Percentiles rank a stretch among this genome's conserved stretches.
phyloP scores from a whole-genome alignment of 768 basidiomycete genomes.

The Boletus pseudopeckii region DNA sequence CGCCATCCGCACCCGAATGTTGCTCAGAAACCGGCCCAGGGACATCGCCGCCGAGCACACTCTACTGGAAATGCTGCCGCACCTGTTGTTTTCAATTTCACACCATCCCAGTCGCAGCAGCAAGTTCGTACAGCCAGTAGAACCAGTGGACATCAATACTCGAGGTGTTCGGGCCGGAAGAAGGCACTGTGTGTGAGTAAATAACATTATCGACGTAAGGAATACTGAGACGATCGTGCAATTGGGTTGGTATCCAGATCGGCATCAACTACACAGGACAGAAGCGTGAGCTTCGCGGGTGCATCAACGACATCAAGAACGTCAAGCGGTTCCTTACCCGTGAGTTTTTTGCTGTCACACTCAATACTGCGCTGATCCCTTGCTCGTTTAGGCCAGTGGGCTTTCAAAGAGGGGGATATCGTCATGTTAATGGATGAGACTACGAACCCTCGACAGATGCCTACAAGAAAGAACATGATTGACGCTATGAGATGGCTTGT shows the following conservation, averaged over 20 bases:
- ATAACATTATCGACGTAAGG: not conserved
- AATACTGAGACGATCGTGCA: not conserved
- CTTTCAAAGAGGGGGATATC: conserved; percentile 51
- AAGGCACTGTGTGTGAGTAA: conserved; percentile 46
- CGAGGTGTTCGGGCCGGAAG: conserved; percentile 47
- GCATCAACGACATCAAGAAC: conserved; percentile 77
- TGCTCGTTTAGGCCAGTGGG: conserved; percentile 36
- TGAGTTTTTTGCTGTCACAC: conserved; percentile 27
- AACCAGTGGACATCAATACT: conserved; percentile 35
- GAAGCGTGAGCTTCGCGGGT: conserved; percentile 61
- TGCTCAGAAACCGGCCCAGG: conserved; percentile 5
- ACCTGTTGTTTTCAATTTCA: not conserved
- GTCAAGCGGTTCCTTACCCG: conserved; percentile 65
- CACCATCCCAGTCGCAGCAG: conserved; percentile 5
- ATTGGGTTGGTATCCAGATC: conserved; percentile 42
- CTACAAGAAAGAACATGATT: conserved; percentile 54
- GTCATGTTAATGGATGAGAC: conserved; percentile 54
- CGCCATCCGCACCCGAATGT: not conserved
- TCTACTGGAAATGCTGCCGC: conserved; percentile 17
- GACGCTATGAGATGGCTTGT: conserved; percentile 67
- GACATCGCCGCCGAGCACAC: conserved; percentile 19
- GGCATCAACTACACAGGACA: conserved; percentile 78
- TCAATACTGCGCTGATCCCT: not conserved
- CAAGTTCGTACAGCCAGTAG: conserved; percentile 1
- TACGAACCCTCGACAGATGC: conserved; percentile 40